A percentile compares a stretch with the other conserved stretches of the same genome.
Conservation (phyloP, 2,329 filamentous ascomycete species). For the Fusarium devonianum region DNA sequence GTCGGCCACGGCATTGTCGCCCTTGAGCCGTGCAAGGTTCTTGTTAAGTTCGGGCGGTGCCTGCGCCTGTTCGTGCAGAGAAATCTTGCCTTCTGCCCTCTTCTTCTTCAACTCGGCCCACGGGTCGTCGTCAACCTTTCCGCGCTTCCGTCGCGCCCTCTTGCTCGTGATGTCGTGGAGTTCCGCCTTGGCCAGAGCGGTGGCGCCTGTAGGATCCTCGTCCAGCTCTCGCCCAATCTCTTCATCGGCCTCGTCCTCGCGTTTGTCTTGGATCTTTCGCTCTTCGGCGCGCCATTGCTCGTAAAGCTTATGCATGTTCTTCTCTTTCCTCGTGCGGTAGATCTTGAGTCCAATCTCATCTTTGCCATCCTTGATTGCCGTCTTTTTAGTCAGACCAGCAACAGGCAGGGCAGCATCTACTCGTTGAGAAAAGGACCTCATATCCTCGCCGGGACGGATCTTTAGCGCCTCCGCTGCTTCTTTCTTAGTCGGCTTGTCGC, state of each 20-base stretch:
- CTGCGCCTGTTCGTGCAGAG: slow-evolving; percentile 68
- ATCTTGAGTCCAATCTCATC: slow-evolving; percentile 72
- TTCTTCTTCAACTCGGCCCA: slow-evolving; percentile 78
- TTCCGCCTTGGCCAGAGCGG: slow-evolving; percentile 55
- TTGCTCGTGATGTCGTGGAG: slow-evolving; percentile 42
- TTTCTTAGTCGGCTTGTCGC: slow-evolving; percentile 32
- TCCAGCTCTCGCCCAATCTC: slow-evolving; percentile 70
- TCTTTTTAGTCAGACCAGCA: slow-evolving; percentile 70
- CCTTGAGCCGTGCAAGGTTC: slow-evolving; percentile 44
- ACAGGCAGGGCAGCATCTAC: slow-evolving; percentile 88
- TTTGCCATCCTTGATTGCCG: slow-evolving; percentile 62
- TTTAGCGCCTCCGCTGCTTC: slow-evolving; percentile 56
- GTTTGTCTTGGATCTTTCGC: slow-evolving; percentile 66
- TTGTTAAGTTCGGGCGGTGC: slow-evolving; percentile 78
- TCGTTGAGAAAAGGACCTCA: slow-evolving; percentile 81
- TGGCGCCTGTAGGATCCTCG: slow-evolving; percentile 60
- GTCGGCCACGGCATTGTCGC: slow-evolving; percentile 46
- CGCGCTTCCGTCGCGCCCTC: slow-evolving; percentile 54
- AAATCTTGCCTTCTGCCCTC: slow-evolving; percentile 62
- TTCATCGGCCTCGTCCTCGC: slow-evolving; percentile 70
- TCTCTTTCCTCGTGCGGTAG: slow-evolving; percentile 81
- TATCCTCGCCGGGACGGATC: slow-evolving; percentile 82
- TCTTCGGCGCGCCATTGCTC: slow-evolving; percentile 78
- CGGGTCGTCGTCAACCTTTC: slow-evolving; percentile 72
- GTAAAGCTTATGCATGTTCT: slow-evolving; percentile 80